Conservation (phyloP, 225 moss, liverwort and hornwort genomes). For the Ulota crispa region DNA sequence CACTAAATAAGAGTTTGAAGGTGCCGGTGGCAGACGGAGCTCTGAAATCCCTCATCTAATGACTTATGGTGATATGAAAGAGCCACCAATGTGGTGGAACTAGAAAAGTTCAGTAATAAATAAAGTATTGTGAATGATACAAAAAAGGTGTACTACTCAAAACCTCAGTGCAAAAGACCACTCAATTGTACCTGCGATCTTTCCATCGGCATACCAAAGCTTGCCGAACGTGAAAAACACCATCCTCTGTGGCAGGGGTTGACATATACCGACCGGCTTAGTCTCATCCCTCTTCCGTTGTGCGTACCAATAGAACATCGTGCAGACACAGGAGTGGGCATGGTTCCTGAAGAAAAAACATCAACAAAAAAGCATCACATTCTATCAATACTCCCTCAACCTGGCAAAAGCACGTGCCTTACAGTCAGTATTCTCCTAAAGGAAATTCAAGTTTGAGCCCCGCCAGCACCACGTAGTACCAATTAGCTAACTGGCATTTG, state of each 20-base stretch:
- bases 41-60: background rate
- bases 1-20: background rate
- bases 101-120: constrained; percentile 7
- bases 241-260: constrained; percentile 22
- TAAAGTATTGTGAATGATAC: background rate
- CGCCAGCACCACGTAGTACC: background rate
- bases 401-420: background rate
- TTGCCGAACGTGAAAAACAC: constrained; percentile 32
- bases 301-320: constrained; percentile 40
- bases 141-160: background rate
- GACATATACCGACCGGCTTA: constrained; percentile 24
- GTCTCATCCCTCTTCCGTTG: constrained; percentile 28
- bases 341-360: constrained; percentile 43
- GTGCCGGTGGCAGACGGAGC: background rate
- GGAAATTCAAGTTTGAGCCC: background rate
- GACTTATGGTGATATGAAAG: background rate
- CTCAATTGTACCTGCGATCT: constrained; percentile 26
- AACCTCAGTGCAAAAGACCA: constrained; percentile 21
- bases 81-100: constrained; percentile 31
- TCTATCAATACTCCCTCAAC: constrained; percentile 26
- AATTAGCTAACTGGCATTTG: background rate
- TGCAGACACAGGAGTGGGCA: constrained; percentile 40
- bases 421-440: background rate
- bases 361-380: constrained; percentile 28
- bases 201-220: constrained; percentile 34